Evolutionary conservation across 306 rosid genomes (phyloP).

Genomic region (Mucuna pruriens): DNA sequence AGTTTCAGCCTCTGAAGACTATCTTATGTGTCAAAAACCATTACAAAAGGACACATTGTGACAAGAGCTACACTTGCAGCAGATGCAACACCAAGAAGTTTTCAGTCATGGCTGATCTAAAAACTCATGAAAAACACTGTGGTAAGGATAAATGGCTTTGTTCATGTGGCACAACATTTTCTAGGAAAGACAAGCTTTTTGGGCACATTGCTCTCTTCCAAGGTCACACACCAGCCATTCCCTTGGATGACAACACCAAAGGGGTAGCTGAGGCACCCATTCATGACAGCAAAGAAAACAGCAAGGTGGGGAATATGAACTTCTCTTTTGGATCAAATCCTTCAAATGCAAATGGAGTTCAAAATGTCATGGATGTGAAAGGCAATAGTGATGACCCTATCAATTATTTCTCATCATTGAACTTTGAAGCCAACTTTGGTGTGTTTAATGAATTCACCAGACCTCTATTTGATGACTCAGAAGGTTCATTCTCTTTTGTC

Average conservation of each 20-base stretch:
- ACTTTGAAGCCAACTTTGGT: conserved; percentile 67
- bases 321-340: conserved; percentile 51
- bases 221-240: conserved; percentile 85
- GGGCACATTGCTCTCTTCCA: conserved; percentile 90
- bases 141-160: conserved; percentile 91
- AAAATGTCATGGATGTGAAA: conserved; percentile 51
- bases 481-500: conserved; percentile 67
- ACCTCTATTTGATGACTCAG: conserved; percentile 72
- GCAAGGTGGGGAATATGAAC: conserved; percentile 43
- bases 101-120: conserved; percentile 87
- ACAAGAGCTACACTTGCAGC: conserved; percentile 83
- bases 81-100: conserved; percentile 82
- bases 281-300: conserved; percentile 47
- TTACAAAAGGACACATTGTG: conserved; percentile 93
- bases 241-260: conserved; percentile 65
- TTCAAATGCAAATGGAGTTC: conserved; percentile 42
- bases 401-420: conserved; percentile 68
- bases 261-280: conserved; percentile 41
- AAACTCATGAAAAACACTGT: conserved; percentile 89
- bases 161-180: conserved; percentile 92
- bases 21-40: conserved; percentile 87
- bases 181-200: conserved; percentile 91
- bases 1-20: conserved; percentile 90
- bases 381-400: conserved; percentile 65
- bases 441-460: conserved; percentile 78